Base-by-base conservation (phyloP, 2,329 filamentous ascomycete genomes). In the Byssothecium circinans region DNA sequence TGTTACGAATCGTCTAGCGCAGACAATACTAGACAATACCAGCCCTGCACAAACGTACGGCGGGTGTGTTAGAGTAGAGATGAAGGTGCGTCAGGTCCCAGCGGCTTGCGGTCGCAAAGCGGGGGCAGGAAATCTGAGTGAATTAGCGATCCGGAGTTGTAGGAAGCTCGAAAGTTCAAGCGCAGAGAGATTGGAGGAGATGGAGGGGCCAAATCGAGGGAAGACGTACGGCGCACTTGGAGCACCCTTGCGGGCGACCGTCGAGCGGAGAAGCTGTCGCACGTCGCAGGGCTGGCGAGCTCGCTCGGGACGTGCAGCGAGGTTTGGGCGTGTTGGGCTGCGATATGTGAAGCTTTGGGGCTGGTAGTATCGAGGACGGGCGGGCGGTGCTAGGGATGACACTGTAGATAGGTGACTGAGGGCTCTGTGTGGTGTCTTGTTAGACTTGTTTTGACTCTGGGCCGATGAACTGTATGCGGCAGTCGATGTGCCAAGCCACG, bases 1-100 rank as follows among this genome's bases (percentile, higher is more conserved):
- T 32, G 49, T 49, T 30, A 51, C 41, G 47, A 44, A 50, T 52
- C 47, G 50, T 43, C 54, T 45, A 53, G 58, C 53, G 49, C 54
- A 57, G 50, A 38, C 6, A 25, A 10, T 25, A 15, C 53, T 45
- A 51, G 45, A 52, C 41, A 49, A 52, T 50, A 37, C 41, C 40
- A 46, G 38, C 43, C 54, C 39, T 54, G 41, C 45, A 46, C 15
- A 37, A 49, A 43, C 45, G 22, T 42, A 46, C 47, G 29, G 23
- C 34, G 19, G 15, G 29, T 25, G 14, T 32, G 29, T 5, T 32
- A 49, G 49, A n/a, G 51, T 36, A 47, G 49, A 43, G 54, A 47
- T 48, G 52, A 29, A 22, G 44, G 49, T 51, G 52, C 38, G 54
- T 42, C 23, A 15, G 5, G 39, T 25, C 30, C 22, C 17, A 20